Base-by-base conservation (phyloP, 768 basidiomycete species). In the Suillus paluster region DNA sequence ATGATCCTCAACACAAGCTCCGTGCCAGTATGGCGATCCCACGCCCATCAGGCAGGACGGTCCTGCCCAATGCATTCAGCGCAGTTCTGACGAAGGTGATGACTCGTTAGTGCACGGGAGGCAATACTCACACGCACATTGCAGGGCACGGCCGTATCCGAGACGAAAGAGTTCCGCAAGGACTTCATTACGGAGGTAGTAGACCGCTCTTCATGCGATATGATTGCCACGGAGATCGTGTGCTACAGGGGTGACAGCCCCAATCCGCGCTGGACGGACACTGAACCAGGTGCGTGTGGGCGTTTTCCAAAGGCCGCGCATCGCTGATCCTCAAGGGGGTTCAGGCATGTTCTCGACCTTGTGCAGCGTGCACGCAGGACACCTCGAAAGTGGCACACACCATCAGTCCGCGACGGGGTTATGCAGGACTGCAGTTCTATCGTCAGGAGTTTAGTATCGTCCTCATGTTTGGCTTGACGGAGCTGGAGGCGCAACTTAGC, bases 401-500 rank as follows among this genome's bases (percentile, higher is more conserved):
- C 19, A 62, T 74, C 58, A 72, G 73, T 62, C 73, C 73, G 23
- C 67, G 70, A n/a, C 70, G 67, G 9, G 66, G 71, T 45, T 75
- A 68, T 36, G 73, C 70, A 4, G 70, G 68, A 11, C 34, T 74
- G 9, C 67, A 72, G 56, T 78, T 73, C 23, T 75, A 70, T 56
- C 66, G 64, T 45, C 73, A 71, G 42, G 62, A 71, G 11, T 83
- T 77, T 58, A 75, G 78, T 14, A 69, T 84, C 27, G 72, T 82
- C 39, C 63, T 84, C 56, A 74, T 72, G 56, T 79, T 81, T 44
- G 83, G 83, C 0, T 50, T 77, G 44, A 81, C 83, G 0, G 83
- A 84, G 54, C 53, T 83, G n/a, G 77, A 81, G 58, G 81, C 81
- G 0, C 79, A 81, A 45, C 74, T 83, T 19, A 67, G 73, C 10